These are phyloP conservation scores for Colletotrichum australisinense DNA, from an alignment of 2,329 filamentous ascomycete genomes.

Conservation along the genomic window DNA sequence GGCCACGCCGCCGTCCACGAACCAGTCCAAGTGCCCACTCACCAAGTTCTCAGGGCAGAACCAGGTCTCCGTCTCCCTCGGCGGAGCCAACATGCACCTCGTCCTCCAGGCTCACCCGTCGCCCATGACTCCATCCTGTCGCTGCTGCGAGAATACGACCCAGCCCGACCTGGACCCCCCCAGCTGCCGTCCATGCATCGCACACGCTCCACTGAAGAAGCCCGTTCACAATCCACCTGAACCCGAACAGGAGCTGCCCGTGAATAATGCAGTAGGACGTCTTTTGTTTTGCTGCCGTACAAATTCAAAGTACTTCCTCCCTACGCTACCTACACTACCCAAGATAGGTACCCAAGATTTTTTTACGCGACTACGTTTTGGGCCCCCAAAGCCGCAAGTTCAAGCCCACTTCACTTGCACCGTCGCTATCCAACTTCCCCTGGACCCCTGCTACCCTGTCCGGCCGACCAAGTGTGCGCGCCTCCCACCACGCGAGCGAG, in stretches of 20 bases:
- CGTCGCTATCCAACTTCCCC: constrained; percentile 5
- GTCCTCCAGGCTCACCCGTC: not conserved
- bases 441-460: constrained; percentile 10
- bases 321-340: too few species aligned
- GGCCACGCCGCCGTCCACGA: constrained; percentile 7
- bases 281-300: constrained; percentile 6
- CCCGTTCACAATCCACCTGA: constrained; percentile 11
- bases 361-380: constrained; percentile 1
- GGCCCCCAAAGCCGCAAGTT: constrained; percentile 3
- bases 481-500: constrained; percentile 22
- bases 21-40: constrained; percentile 23
- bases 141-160: constrained; percentile 8
- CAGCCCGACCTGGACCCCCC: not conserved
- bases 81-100: too few species aligned
- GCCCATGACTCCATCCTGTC: too few species aligned
- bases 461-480: constrained; percentile 5
- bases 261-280: not conserved
- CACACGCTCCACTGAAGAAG: constrained; percentile 20
- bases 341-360: too few species aligned
- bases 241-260: not conserved
- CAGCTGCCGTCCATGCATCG: constrained; percentile 13
- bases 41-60: not conserved
- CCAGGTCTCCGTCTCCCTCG: not conserved
- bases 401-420: not conserved
- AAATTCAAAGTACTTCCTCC: too few species aligned